Percentiles rank a stretch among this genome's conserved stretches.
Evolutionary conservation across 139 green algal genomes (phyloP).

Genomic region (Mesostigma viride): DNA sequence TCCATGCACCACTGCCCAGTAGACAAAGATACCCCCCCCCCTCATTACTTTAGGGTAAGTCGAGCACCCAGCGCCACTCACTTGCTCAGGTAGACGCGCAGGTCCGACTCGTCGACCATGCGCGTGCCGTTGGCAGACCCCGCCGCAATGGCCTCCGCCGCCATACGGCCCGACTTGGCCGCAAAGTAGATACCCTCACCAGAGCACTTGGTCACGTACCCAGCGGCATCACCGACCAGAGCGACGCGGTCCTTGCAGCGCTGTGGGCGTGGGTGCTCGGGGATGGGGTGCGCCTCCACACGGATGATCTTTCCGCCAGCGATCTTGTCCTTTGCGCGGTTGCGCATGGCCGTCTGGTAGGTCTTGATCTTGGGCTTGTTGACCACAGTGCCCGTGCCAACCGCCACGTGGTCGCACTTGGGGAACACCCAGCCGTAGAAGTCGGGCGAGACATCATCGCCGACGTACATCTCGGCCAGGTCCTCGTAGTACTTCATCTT

Average conservation of each 20-base stretch:
- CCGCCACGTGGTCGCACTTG: constrained; percentile 99
- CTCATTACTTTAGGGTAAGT: too few relatives aligned
- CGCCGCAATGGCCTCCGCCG: constrained; percentile 87
- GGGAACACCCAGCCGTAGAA: constrained; percentile 99
- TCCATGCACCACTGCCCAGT: too few relatives aligned
- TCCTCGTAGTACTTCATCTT: constrained; percentile 99
- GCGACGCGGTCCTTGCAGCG: constrained; percentile 67
- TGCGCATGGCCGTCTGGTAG: constrained; percentile 76
- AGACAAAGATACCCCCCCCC: too few relatives aligned
- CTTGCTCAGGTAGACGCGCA: constrained; percentile 87
- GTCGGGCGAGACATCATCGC: constrained; percentile 96
- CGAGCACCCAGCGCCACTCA: too few relatives aligned
- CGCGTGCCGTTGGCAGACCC: constrained; percentile 55
- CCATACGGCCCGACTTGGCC: constrained; percentile 94
- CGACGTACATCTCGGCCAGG: constrained; percentile 99
- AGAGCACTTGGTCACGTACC: constrained; percentile 93
- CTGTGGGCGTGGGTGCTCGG: constrained; percentile 83
- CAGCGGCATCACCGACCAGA: constrained; percentile 88
- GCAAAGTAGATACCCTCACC: constrained; percentile 99
- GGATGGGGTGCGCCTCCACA: constrained; percentile 96
- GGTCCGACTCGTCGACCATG: constrained; percentile 76
- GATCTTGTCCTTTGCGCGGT: constrained; percentile 74
- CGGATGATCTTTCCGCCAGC: constrained; percentile 90
- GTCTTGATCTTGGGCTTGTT: constrained; percentile 99
- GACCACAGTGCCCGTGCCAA: constrained; percentile 95